Percentiles rank a stretch among this genome's conserved stretches.
Conservation (phyloP, 2,329 filamentous ascomycete species). For the Nigrospora oryzae region DNA sequence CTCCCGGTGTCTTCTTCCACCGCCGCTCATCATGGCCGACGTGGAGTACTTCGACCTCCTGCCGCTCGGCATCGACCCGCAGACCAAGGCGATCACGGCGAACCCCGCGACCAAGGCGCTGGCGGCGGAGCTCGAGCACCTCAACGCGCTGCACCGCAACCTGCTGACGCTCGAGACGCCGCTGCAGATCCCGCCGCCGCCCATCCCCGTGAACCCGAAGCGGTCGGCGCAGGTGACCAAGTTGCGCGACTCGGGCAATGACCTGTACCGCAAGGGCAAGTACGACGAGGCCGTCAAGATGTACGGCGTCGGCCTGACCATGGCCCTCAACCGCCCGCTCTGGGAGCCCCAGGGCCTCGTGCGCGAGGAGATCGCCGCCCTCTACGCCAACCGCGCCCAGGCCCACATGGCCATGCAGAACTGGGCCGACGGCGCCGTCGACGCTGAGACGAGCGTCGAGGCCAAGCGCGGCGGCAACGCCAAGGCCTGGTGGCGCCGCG, state of each 20-base stretch:
- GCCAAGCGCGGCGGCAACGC: constrained; percentile 79
- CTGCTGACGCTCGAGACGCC: constrained; percentile 59
- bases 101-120: constrained; percentile 39
- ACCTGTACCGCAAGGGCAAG: constrained; percentile 68
- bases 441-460: constrained; percentile 84
- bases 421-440: constrained; percentile 81
- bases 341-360: constrained; percentile 87
- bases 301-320: constrained; percentile 81
- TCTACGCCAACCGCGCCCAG: constrained; percentile 85
- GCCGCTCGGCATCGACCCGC: constrained; percentile 72
- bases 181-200: constrained; percentile 67
- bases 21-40: not conserved
- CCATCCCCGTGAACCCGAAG: constrained; percentile 87
- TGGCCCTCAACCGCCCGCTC: constrained; percentile 71
- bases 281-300: constrained; percentile 69
- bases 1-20: not conserved
- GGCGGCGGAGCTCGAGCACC: constrained; percentile 55
- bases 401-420: constrained; percentile 73
- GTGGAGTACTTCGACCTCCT: constrained; percentile 65
- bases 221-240: constrained; percentile 82
- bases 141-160: constrained; percentile 72
- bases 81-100: constrained; percentile 64
- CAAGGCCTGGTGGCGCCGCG: constrained; percentile 90
- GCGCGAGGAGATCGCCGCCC: constrained; percentile 70
- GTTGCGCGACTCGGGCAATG: constrained; percentile 81